Evolutionary conservation across 148 eudicot genomes (phyloP).

Genomic region (Cornus florida): DNA sequence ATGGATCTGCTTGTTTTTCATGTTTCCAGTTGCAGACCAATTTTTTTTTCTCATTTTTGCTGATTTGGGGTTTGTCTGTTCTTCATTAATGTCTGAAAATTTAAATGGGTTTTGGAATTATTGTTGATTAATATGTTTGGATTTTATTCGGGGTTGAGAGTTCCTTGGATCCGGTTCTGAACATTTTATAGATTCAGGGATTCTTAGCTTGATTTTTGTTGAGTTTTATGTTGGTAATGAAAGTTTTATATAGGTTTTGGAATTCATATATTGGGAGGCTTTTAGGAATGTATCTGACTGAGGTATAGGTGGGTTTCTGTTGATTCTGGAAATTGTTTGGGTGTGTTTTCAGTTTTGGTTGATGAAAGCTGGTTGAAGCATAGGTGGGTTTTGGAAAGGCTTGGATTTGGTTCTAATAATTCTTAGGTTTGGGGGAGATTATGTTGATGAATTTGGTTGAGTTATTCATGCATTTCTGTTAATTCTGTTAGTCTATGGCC

Average conservation of each 20-base stretch:
- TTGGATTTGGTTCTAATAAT: not conserved
- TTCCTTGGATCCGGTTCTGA: not conserved
- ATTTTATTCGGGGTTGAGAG: too few species aligned
- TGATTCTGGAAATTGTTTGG: not conserved
- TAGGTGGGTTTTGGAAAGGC: not conserved
- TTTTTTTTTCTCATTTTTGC: too few species aligned
- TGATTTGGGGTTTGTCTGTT: too few species aligned
- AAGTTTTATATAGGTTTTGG: not conserved
- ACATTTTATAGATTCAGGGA: not conserved
- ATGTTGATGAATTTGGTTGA: too few species aligned
- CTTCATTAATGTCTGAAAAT: too few species aligned
- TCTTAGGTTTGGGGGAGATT: not conserved
- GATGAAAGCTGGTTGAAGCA: not conserved
- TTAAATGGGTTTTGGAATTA: not conserved
- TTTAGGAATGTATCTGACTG: slow-evolving; percentile 3
- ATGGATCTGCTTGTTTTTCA: not conserved
- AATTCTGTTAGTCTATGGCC: not conserved
- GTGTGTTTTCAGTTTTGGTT: not conserved
- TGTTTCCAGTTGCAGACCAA: too few species aligned
- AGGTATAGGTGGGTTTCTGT: not conserved
- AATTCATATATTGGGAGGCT: not conserved
- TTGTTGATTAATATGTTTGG: not conserved
- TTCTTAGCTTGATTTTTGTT: not conserved
- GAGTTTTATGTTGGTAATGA: not conserved
- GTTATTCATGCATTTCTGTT: not conserved